A percentile compares a stretch with the other conserved stretches of the same genome.
Evolutionary conservation across 768 basidiomycete genomes (phyloP).

Genomic region (Trametes elegans): DNA sequence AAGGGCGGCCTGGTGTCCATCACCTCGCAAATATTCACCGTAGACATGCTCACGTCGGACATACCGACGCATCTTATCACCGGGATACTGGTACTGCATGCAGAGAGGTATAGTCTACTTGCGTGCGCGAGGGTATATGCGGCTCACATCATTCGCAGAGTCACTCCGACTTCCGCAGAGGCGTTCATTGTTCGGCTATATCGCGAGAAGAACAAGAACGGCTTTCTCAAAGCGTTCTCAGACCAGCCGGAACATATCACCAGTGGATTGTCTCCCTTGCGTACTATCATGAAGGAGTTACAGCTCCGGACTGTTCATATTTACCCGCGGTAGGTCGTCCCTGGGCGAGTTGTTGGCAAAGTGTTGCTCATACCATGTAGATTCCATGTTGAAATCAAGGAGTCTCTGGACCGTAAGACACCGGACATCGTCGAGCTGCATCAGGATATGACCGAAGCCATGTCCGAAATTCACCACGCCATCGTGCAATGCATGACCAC

Average conservation of each 20-base stretch:
- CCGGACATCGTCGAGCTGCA: slow-evolving; percentile 93
- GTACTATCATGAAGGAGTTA: slow-evolving; percentile 90
- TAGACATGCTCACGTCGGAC: slow-evolving; percentile 88
- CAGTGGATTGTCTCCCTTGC: slow-evolving; percentile 86
- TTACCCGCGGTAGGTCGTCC: slow-evolving; percentile 70
- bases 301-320: slow-evolving; percentile 87
- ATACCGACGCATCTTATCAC: slow-evolving; percentile 85
- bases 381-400: slow-evolving; percentile 87
- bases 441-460: slow-evolving; percentile 78
- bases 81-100: slow-evolving; percentile 87
- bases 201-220: slow-evolving; percentile 83
- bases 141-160: slow-evolving; percentile 43
- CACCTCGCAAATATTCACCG: slow-evolving; percentile 91
- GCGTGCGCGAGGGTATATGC: neutral
- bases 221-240: slow-evolving; percentile 96
- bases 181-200: slow-evolving; percentile 93
- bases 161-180: slow-evolving; percentile 80
- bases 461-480: slow-evolving; percentile 90
- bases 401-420: slow-evolving; percentile 74
- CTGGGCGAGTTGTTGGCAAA: neutral
- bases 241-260: slow-evolving; percentile 97
- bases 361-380: slow-evolving; percentile 40
- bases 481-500: slow-evolving; percentile 93
- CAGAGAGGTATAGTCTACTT: slow-evolving; percentile 64
- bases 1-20: slow-evolving; percentile 88